Evolutionary conservation across 1,139 yeast genomes (phyloP), one percentile per base, ranked within the genome.

Genomic region (Yamadazyma blattariae): DNA sequence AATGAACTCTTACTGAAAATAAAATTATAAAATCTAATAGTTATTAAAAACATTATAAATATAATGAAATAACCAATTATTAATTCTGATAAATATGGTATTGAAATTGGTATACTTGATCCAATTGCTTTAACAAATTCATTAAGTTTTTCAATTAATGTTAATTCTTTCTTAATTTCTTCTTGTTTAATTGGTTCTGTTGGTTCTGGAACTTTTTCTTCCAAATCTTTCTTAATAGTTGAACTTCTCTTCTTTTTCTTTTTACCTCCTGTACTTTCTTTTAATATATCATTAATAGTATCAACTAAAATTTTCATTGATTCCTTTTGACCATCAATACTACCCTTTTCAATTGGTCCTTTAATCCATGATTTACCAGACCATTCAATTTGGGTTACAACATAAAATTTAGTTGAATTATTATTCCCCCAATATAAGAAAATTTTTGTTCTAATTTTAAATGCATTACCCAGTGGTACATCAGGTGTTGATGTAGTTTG

Each of bases 331-430:
- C 98, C 99, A 37, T 87, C 95, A 36, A 84, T 77, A 12, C 95
- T 78, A 7, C 97, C 97, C 52, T 82, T 89, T 55, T 94, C 98
- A 47, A 94, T 81, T 0, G 95, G 84, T 13, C 95, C 82, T 59
- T 89, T 88, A 48, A 90, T 77, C 89, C 97, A 86, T 22, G 95
- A 82, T 56, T 86, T 87, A n/a, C 90, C 95, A 4, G 86, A 72
- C 98, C 98, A 94, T 32, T 83, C 86, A 41, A 90, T 77, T 36
- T 73, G 64, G 0, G 95, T 82, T 5, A 80, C 69, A 13, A 82
- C 79, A 33, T 68, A 65, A 31, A 90, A 44, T 37, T 70, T 71
- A 3, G 97, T 88, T 9, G 64, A 44, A 57, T 89, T 88, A 44
- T 76, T 71, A 3, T 72, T 71, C 1, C 77, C 95, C 98, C 98